phyloP scores from a whole-genome alignment of 108 stramenopile genomes.

The Cyclotella distinguenda region DNA sequence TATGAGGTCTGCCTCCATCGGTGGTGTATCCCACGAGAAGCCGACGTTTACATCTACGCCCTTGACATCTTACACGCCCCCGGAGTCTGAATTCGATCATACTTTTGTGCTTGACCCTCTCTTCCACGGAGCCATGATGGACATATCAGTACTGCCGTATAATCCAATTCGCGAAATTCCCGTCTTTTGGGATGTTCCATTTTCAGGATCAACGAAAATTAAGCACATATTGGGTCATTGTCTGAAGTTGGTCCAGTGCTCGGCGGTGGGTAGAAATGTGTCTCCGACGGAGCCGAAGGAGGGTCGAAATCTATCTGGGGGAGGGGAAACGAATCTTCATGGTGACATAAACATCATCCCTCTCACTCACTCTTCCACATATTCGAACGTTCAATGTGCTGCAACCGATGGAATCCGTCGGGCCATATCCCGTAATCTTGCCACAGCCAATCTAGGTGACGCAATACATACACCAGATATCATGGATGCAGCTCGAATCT shows the following conservation, averaged over 20 bases:
- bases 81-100: not conserved
- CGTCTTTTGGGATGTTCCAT: constrained; percentile 35
- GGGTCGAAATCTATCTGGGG: not conserved
- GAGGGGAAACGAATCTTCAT: not conserved
- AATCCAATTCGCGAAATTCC: constrained; percentile 17
- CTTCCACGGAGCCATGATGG: constrained; percentile 28
- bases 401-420: constrained; percentile 25
- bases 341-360: too few species aligned
- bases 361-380: constrained; percentile 15
- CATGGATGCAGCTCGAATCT: constrained; percentile 22
- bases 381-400: constrained; percentile 31
- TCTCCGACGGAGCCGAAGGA: constrained; percentile 4
- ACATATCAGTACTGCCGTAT: constrained; percentile 25
- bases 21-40: not conserved
- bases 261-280: constrained; percentile 6
- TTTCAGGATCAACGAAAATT: constrained; percentile 3
- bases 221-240: constrained; percentile 28
- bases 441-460: constrained; percentile 23
- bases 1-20: not conserved
- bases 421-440: constrained; percentile 15
- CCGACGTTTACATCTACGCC: constrained; percentile 15
- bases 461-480: constrained; percentile 15
- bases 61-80: constrained; percentile 23
- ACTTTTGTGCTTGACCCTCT: constrained; percentile 16
- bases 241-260: constrained; percentile 33